Base-by-base conservation (phyloP, 208 protist species). In the Plasmodiophora brassicae region DNA sequence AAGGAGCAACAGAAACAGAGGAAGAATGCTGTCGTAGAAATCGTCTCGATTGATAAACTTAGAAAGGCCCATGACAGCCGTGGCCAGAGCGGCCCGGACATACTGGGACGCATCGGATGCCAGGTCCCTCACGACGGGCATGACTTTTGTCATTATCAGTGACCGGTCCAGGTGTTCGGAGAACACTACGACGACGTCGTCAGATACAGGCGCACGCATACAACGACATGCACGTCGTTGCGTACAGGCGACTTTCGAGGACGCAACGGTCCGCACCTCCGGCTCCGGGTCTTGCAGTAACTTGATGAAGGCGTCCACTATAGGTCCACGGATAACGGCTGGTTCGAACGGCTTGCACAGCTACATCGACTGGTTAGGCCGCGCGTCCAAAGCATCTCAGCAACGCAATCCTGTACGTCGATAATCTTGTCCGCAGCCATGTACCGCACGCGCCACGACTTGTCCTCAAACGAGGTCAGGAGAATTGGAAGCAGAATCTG, bases 381-480 rank as follows among this genome's bases (percentile, higher is more conserved):
- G n/a, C 32, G 41, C 41, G 5, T 32, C 32, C 32, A 38, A 78
- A 5, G 41, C n/a, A 78, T 44, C 5, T n/a, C 32, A 32, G 10
- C 32, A 78, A 36, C 32, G 65, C n/a, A 14, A 28, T 5, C 32
- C 5, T 38, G 14, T 78, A 78, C 65, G 5, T 78, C 65, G 54
- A 20, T 25, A 86, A 88, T 44, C 39, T 88, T 88, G 28, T 88
- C 85, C 8, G 85, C 85, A 8, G 60, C 85, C 85, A 88, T 88
- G 54, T 88, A 88, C 53, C 85, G 44, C 1, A 88, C 85, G n/a
- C 85, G 22, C 85, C 85, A 88, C n/a, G 50, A 78, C 28, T 88
- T 86, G 38, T 88, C 85, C 38, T 88, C 38, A 38, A 32, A 88
- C 8, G 54, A 8, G 38, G 46, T 44, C 32, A 78, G 60, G 28